Base-by-base conservation (phyloP, 176 grass and related monocot species). In the Paspalum notatum region DNA sequence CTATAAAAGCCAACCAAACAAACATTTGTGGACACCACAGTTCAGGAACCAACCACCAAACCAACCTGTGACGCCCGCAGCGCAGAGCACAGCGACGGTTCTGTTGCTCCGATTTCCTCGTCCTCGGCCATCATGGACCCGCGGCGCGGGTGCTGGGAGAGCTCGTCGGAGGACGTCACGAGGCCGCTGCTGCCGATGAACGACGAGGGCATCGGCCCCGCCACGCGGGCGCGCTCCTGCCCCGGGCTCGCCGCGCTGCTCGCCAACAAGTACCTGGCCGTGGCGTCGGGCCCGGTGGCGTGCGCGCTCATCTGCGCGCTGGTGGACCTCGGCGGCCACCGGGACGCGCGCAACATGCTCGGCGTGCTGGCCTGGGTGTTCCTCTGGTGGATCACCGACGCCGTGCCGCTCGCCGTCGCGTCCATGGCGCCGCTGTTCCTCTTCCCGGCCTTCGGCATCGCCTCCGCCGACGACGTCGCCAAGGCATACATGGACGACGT, bases 401-500 rank as follows among this genome's bases (percentile, higher is more conserved):
- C 95, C 26, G 88, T 98, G 47, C 95, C 95, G 4, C 93, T 95
- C 70, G 89, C 88, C 60, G 85, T 98, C 41, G 86, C 95, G 44
- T 98, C 95, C 74, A 93, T 95, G 95, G 71, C 95, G 13, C 95
- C 92, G 37, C 92, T 98, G 5, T 95, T 91, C 82, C 95, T 98
- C 68, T 98, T 98, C 86, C 95, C 95, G 0, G 12, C 83, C 6
- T 86, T 98, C 32, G 90, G 90, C 53, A 48, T 98, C 58, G 49
- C 95, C 47, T 78, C 87, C 12, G 39, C 92, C 45, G 80, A 89
- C 76, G 70, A 21, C 41, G 95, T 98, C 59, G 80, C 90, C 62
- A 94, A 85, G 72, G 74, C 87, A 0, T 98, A 98, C 80, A 98
- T 94, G 95, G 87, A 91, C 74, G 95, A 98, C 86, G 84, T 98